phyloP scores from a whole-genome alignment of 2,329 filamentous ascomycete species.

The Colletotrichum liaoningense region DNA sequence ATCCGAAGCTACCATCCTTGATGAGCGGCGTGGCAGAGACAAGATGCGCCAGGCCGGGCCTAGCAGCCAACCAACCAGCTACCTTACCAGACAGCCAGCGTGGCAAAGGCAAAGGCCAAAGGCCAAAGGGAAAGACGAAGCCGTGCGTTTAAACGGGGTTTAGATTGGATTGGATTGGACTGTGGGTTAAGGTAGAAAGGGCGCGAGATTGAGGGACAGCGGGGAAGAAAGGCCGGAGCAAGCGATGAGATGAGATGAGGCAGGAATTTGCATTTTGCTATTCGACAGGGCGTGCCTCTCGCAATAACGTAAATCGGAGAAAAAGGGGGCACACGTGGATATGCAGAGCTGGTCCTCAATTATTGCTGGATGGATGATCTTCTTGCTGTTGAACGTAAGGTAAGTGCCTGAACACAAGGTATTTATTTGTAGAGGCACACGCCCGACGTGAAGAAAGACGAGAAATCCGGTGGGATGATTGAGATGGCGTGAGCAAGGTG shows the following conservation, averaged over 20 bases:
- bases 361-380: background rate
- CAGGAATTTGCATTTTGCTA: constrained; percentile 21
- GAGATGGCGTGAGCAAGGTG: background rate
- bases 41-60: constrained; percentile 4
- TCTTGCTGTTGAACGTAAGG: background rate
- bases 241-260: constrained; percentile 24
- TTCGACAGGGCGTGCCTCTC: constrained; percentile 3
- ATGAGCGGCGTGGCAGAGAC: constrained; percentile 11
- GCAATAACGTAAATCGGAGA: constrained; percentile 21
- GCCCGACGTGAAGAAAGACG: background rate
- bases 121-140: background rate
- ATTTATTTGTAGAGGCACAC: background rate
- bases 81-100: background rate
- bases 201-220: constrained; percentile 6
- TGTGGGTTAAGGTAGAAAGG: background rate
- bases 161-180: constrained; percentile 9
- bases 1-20: constrained; percentile 17
- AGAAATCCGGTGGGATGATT: background rate
- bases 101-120: constrained; percentile 9
- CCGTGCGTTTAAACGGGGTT: constrained; percentile 6
- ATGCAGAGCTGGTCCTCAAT: background rate
- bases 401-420: background rate
- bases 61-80: constrained; percentile 2
- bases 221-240: background rate
- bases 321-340: constrained; percentile 25